phyloP scores from a whole-genome alignment of 202 grass and related monocot genomes.

The Brachypodium distachyon region DNA sequence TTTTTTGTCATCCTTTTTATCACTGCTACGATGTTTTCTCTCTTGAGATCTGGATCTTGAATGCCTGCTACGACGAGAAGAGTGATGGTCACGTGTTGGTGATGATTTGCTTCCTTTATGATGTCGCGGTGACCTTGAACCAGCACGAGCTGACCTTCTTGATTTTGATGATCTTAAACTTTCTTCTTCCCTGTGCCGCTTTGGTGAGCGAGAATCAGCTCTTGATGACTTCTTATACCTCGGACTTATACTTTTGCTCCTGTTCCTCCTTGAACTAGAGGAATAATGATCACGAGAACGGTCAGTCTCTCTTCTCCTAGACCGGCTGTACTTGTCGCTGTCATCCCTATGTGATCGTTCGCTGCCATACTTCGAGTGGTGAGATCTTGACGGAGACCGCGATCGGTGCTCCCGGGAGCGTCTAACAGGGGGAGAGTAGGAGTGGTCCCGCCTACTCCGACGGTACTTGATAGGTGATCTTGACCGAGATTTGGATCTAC shows the following conservation, averaged over 20 bases:
- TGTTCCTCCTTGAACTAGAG: conserved; percentile 70
- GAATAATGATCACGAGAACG: conserved; percentile 53
- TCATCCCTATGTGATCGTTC: conserved; percentile 60
- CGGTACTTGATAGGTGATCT: conserved; percentile 87
- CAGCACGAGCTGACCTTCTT: conserved; percentile 38
- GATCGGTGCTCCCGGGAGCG: conserved; percentile 45
- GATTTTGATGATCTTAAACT: conserved; percentile 48
- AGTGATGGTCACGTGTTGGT: conserved; percentile 32
- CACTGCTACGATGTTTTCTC: conserved; percentile 49
- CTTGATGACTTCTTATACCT: conserved; percentile 49
- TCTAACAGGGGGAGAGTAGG: conserved; percentile 67
- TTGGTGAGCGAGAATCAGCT: conserved; percentile 48
- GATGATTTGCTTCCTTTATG: conserved; percentile 55
- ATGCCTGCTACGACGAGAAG: conserved; percentile 36
- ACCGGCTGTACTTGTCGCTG: conserved; percentile 48
- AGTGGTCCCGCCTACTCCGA: conserved; percentile 59
- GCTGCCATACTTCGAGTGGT: conserved; percentile 46
- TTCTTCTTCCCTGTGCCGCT: conserved; percentile 51
- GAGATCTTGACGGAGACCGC: conserved; percentile 60
- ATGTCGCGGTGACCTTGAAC: conserved; percentile 51
- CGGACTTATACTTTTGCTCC: conserved; percentile 70
- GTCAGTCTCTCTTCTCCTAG: conserved; percentile 52
- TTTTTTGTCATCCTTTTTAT: conserved; percentile 56
- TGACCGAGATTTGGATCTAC: conserved; percentile 70
- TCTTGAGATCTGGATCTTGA: conserved; percentile 81